Base-by-base conservation (phyloP, 1,284 basidiomycete genomes). In the Trametes sp. region DNA sequence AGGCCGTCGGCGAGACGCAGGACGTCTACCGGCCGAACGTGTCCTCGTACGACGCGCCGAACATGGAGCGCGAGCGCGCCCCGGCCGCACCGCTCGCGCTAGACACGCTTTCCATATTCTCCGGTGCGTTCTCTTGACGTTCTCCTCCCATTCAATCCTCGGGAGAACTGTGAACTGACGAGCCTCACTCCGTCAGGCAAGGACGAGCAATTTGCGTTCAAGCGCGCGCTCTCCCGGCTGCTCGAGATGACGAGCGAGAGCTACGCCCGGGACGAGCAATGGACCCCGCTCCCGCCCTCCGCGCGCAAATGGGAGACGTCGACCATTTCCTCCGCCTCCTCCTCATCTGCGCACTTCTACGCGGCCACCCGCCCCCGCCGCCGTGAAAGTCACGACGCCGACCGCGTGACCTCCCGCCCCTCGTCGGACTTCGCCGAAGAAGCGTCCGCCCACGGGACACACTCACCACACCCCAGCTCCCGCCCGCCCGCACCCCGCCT, bases 181-280 rank as follows among this genome's bases (percentile, higher is more conserved):
- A 28, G 10, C 46, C 4, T 35, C 16, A 46, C 16, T 33, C 31
- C 6, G 29, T 28, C 67, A 81, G 83, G 84, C 10, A 84, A 88
- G 70, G 88, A 89, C 71, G 87, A 90, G 74, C 82, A 85, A 48
- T 89, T 89, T 70, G 86, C 87, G 1, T 89, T 87, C 78, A 86
- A 87, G 72, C 84, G 88, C 35, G 89, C 89, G 0, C 81, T 91
- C 0, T 90, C 87, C 7, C 79, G 88, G 16, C 73, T 90, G 33
- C 77, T 84, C 54, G 88, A 92, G 74, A 90, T 91, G 87, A 85
- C 84, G 24, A 84, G 82, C 53, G 77, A 79, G 23, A 74, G 75
- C 26, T 88, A 88, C 74, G 75, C 75, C 19, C 64, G 63, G 2
- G 77, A 82, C 57, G 77, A 81, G 46, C 69, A 67, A 9, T 85